These are phyloP conservation scores for Dactylonectria macrodidyma DNA, from an alignment of 2,329 filamentous ascomycete genomes.

Conservation along the genomic window DNA sequence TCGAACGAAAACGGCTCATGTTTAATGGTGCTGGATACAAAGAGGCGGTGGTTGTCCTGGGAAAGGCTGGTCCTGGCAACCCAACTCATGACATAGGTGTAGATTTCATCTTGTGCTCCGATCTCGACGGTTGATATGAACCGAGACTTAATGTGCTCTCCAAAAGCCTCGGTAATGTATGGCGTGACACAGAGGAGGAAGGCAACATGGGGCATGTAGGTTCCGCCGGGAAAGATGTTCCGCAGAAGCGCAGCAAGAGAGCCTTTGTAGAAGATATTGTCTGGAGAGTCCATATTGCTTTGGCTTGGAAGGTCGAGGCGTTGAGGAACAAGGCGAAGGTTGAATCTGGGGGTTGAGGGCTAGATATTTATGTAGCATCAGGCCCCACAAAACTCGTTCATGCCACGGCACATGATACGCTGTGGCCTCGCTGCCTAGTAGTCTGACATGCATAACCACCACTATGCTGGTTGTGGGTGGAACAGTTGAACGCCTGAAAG, in stretches of 20 bases:
- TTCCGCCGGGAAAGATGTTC: neutral
- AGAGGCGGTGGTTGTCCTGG: constrained; percentile 30
- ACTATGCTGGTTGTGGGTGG: neutral
- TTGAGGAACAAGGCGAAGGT: neutral
- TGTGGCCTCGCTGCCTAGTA: neutral
- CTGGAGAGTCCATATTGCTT: neutral
- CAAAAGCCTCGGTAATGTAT: neutral
- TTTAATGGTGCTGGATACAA: constrained; percentile 28
- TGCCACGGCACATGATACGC: neutral
- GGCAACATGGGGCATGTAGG: neutral
- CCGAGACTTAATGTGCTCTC: constrained; percentile 11
- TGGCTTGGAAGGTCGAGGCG: neutral
- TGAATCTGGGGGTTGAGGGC: neutral
- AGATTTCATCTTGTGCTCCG: constrained; percentile 31
- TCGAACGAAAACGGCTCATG: neutral
- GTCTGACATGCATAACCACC: neutral
- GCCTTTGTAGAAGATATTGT: neutral
- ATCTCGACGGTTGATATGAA: constrained; percentile 36
- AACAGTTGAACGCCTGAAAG: neutral
- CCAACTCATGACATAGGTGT: constrained; percentile 36
- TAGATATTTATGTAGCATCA: neutral
- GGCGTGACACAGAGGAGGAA: neutral
- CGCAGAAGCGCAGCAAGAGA: neutral
- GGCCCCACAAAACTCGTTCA: neutral
- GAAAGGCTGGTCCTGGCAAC: constrained; percentile 30